Conservation (phyloP, 768 basidiomycete genomes). For the Cystofilobasidium ferigula region DNA sequence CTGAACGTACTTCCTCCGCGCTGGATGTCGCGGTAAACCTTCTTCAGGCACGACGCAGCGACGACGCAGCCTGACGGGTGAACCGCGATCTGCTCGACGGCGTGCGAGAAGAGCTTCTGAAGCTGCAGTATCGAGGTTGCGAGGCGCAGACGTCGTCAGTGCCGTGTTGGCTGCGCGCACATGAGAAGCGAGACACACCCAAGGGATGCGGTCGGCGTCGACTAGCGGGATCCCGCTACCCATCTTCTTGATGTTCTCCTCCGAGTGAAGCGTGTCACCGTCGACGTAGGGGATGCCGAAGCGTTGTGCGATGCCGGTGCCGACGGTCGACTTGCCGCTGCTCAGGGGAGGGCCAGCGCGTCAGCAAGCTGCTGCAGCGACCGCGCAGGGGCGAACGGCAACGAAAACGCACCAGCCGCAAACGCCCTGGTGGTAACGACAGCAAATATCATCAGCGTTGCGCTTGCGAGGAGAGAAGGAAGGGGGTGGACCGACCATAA, state of each 20-base stretch:
- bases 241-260: slow-evolving; percentile 19
- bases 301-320: slow-evolving; percentile 2
- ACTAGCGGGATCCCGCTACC: background rate
- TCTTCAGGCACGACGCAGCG: slow-evolving; percentile 21
- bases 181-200: slow-evolving; percentile 9
- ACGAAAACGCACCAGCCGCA: slow-evolving; percentile 19
- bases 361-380: background rate
- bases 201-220: slow-evolving; percentile 21
- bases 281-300: slow-evolving; percentile 21
- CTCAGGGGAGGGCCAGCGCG: background rate
- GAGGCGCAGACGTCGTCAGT: background rate
- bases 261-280: slow-evolving; percentile 22
- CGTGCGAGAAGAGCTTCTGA: slow-evolving; percentile 8
- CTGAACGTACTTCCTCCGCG: slow-evolving; percentile 11
- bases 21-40: slow-evolving; percentile 21
- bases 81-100: slow-evolving; percentile 1
- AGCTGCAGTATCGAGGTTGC: background rate
- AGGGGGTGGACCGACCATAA: background rate
- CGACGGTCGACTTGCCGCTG: slow-evolving; percentile 24
- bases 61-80: slow-evolving; percentile 20
- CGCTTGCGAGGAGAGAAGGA: background rate
- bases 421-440: slow-evolving; percentile 1
- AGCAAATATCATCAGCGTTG: background rate
- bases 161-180: background rate
- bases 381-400: too few relatives aligned